Base-by-base conservation (phyloP, 176 grass and related monocot species). In the Poa annua region DNA sequence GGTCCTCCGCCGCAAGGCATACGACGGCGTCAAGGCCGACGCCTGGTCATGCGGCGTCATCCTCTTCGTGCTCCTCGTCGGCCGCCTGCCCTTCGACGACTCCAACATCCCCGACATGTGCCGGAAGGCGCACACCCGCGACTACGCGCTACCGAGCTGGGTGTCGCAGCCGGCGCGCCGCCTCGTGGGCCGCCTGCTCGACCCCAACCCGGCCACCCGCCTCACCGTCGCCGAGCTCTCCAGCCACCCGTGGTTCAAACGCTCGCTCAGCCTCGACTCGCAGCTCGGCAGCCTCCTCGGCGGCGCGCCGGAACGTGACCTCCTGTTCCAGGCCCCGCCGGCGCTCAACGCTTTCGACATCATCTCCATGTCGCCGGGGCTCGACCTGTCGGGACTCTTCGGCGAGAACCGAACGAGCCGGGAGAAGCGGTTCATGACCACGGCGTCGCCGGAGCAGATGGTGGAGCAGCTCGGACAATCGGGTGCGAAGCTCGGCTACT, bases 31-130 rank as follows among this genome's bases (percentile, higher is more conserved):
- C 15, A 91, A 88, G 53, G 96, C 96, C 34, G 96, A 98, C 66
- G 96, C 96, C 0, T 98, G 96, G 96, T 98, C 96, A 25, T 95
- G 92, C 73, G 96, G 96, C 16, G 96, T 95, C 75, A 92, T 98
- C 91, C 89, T 98, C 80, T 98, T 92, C 87, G 85, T 88, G 6
- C 92, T 98, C 56, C 96, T 98, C 61, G 82, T 87, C 0, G 96
- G 96, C 3, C 73, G 48, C 19, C 89, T 98, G n/a, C 96, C 96
- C 0, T 98, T 98, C 80, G 96, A 95, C 68, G 96, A 98, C 87
- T 67, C 88, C 33, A 98, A 93, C 89, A 77, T 95, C 66, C 12
- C 87, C n/a, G 73, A 85, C 71, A 98, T 98, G 96, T 98, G 94
- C 79, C 74, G 88, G 0, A 86, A 66, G 73, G 92, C 88, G 81